Evolutionary conservation across 1,139 yeast genomes (phyloP).

Genomic region (Suhomyces bokatorum): DNA sequence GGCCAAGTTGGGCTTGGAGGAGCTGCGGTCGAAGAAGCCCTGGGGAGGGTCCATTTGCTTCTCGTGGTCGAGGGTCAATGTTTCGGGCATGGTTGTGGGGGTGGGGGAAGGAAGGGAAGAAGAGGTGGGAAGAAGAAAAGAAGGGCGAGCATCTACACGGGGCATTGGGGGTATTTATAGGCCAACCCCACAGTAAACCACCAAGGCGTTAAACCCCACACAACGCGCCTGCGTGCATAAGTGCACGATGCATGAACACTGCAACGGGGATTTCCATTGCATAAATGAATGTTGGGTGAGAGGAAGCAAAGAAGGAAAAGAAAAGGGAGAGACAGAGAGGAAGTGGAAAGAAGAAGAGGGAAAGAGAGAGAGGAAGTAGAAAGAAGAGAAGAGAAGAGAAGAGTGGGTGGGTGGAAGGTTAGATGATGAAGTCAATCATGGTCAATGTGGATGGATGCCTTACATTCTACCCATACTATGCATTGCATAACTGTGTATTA

Average conservation of each 20-base stretch:
- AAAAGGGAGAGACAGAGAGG: background rate
- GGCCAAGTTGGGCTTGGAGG: slow-evolving; percentile 45
- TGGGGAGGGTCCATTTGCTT: slow-evolving; percentile 50
- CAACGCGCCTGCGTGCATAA: background rate
- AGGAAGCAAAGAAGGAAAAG: background rate
- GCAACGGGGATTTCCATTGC: no score
- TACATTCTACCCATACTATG: no score
- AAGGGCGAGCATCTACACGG: background rate
- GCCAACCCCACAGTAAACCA: background rate
- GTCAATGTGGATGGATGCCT: no score
- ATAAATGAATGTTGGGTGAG: no score
- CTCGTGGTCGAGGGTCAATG: slow-evolving; percentile 45
- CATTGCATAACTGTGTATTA: no score
- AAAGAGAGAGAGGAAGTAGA: no score
- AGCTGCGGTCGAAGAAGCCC: slow-evolving; percentile 57
- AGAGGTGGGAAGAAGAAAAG: background rate
- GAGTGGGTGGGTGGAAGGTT: no score
- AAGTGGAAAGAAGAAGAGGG: background rate
- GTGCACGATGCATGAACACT: background rate
- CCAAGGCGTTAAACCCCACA: slow-evolving; percentile 1
- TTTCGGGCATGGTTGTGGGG: slow-evolving; percentile 12
- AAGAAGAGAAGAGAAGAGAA: no score
- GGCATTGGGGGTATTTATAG: slow-evolving; percentile 3
- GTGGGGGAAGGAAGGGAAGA: background rate
- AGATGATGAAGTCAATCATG: no score